phyloP scores from a whole-genome alignment of 306 rosid genomes.

The Acacia crassicarpa region DNA sequence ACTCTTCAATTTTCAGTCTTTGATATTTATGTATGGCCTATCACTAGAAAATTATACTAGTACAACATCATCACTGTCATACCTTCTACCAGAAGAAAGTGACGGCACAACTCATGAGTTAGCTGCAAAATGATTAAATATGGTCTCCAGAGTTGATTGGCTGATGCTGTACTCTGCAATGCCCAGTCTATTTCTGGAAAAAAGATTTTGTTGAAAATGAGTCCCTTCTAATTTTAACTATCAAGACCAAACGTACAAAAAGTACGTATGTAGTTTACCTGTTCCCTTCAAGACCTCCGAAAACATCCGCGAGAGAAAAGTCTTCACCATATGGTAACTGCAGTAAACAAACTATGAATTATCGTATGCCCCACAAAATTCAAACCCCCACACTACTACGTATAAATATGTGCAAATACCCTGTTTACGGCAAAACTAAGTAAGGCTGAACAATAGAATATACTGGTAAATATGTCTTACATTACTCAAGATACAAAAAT shows the following conservation, averaged over 20 bases:
- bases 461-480: not conserved
- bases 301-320: constrained; percentile 86
- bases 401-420: not conserved
- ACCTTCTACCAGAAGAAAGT: not conserved
- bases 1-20: not conserved
- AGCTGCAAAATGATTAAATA: constrained; percentile 92
- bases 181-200: constrained; percentile 62
- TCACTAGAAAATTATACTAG: constrained; percentile 5
- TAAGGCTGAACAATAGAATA: not conserved
- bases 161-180: constrained; percentile 93
- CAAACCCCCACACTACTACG: not conserved
- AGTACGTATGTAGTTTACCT: constrained; percentile 46
- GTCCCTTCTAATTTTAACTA: not conserved
- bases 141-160: constrained; percentile 89
- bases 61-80: constrained; percentile 19
- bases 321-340: constrained; percentile 73
- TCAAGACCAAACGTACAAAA: constrained; percentile 14
- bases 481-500: constrained; percentile 16
- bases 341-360: constrained; percentile 37
- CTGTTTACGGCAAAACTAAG: constrained; percentile 4
- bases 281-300: constrained; percentile 79
- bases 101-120: constrained; percentile 44
- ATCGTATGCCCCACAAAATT: constrained; percentile 12
- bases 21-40: constrained; percentile 29
- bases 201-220: constrained; percentile 29